phyloP scores from a whole-genome alignment of 2,329 filamentous ascomycete species.

The Trichophyton rubrum region DNA sequence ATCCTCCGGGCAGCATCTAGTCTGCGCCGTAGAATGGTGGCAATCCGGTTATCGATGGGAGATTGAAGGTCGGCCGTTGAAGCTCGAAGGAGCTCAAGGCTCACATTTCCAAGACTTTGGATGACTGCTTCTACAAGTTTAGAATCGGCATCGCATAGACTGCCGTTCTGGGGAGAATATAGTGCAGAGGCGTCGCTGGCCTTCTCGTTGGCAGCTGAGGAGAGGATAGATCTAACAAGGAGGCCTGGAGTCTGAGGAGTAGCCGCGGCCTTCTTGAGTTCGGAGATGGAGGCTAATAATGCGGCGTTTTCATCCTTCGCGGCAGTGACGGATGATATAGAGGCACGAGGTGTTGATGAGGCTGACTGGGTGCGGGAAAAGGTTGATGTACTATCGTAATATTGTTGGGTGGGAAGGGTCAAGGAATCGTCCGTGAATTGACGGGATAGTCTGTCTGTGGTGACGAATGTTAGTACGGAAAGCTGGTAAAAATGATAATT shows the following conservation, averaged over 20 bases:
- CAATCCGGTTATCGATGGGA: constrained; percentile 43
- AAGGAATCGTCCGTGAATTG: constrained; percentile 8
- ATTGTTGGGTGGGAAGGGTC: not conserved
- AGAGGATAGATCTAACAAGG: constrained; percentile 7
- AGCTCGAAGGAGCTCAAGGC: constrained; percentile 37
- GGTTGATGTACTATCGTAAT: not conserved
- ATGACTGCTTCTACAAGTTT: constrained; percentile 45
- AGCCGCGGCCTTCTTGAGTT: not conserved
- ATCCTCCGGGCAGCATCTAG: constrained; percentile 63
- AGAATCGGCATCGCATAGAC: constrained; percentile 42
- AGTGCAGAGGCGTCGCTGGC: constrained; percentile 13
- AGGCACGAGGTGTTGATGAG: constrained; percentile 4
- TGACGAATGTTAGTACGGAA: constrained; percentile 5
- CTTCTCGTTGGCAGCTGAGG: not conserved
- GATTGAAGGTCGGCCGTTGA: constrained; percentile 29
- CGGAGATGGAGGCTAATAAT: not conserved
- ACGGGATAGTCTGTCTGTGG: constrained; percentile 15
- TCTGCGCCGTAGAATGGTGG: constrained; percentile 53
- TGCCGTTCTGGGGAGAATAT: constrained; percentile 23
- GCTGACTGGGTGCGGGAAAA: not conserved
- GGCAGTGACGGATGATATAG: not conserved
- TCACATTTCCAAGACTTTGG: constrained; percentile 38
- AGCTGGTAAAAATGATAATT: not conserved
- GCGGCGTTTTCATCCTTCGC: not conserved
- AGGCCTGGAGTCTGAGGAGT: not conserved